Evolutionary conservation across 164 flowering plant genomes (phyloP), one percentile per base, ranked within the genome.

Genomic region (Paratinospora sagittata): DNA sequence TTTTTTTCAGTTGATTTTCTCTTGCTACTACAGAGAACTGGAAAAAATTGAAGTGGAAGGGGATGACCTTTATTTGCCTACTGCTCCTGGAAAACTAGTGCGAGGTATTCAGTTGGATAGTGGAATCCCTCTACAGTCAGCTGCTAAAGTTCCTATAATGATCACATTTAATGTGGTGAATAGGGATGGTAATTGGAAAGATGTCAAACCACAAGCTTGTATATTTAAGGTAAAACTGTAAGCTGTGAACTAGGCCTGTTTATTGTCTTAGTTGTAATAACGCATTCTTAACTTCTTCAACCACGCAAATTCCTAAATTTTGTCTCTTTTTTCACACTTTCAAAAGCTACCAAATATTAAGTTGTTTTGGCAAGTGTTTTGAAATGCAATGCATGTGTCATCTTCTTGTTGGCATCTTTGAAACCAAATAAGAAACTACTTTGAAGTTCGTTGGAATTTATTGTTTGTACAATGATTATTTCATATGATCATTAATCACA

Each of bases 141-240:
- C 99, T 16, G 99, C 99, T 23, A 96, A 93, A 86, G 99, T 96
- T 76, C 99, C 99, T 68, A 96, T 96, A 33, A 91, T 91, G 99
- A 88, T 96, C 65, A 90, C 99, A 71, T 96, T 96, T 82, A 82
- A 96, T 80, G 99, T 95, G 75, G 89, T 84, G 67, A 97, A 95
- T 78, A 81, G 88, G 58, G 85, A 87, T 77, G 97, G 97, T 63
- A 87, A 92, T 74, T 82, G 10, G 16, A 80, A 84, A 72, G 84
- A 84, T 70, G 39, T 87, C 70, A 89, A 84, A 76, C 97, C 97
- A 64, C 99, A 92, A 83, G 99, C 97, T 70, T 95, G 99, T 81
- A 95, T 95, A 75, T 95, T 95, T 84, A 95, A 95, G 94, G 98
- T 94, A 81, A 33, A 23, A 30, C 23, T 61, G 39, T 62, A 45